Percentiles rank a stretch among this genome's conserved stretches.
phyloP scores from a whole-genome alignment of 345 rosid genomes.

The Balakata baccata region DNA sequence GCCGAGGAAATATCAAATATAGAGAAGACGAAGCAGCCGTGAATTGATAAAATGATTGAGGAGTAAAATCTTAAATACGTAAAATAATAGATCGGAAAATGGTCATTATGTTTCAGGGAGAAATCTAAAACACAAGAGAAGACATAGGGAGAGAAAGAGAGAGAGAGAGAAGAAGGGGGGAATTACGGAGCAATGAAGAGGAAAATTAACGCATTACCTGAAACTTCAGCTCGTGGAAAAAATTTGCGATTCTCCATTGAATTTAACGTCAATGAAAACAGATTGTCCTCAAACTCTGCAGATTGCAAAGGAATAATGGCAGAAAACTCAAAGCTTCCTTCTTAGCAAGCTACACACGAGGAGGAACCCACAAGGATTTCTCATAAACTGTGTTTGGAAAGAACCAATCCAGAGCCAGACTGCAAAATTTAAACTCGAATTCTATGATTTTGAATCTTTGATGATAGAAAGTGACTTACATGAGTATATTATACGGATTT shows the following conservation, averaged over 20 bases:
- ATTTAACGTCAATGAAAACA: not conserved
- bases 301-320: not conserved
- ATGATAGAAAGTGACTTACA: conserved; percentile 13
- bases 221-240: not conserved
- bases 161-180: not conserved
- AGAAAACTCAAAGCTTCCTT: not conserved
- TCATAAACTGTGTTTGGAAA: not conserved
- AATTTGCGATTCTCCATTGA: conserved; percentile 4
- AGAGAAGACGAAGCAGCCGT: not conserved
- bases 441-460: conserved; percentile 5
- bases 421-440: conserved; percentile 10
- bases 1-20: not conserved
- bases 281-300: conserved; percentile 5
- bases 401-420: conserved; percentile 1
- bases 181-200: not conserved
- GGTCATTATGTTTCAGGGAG: too few relatives aligned
- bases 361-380: not conserved
- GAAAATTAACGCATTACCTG: conserved; percentile 10
- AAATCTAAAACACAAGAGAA: not conserved
- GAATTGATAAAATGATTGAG: not conserved
- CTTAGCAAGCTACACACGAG: not conserved
- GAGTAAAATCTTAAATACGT: not conserved
- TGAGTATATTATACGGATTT: conserved; percentile 21
- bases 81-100: not conserved
- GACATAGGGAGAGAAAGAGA: not conserved